phyloP scores from a whole-genome alignment of 1,284 basidiomycete species.

The Exobasidium cylindrosporum region DNA sequence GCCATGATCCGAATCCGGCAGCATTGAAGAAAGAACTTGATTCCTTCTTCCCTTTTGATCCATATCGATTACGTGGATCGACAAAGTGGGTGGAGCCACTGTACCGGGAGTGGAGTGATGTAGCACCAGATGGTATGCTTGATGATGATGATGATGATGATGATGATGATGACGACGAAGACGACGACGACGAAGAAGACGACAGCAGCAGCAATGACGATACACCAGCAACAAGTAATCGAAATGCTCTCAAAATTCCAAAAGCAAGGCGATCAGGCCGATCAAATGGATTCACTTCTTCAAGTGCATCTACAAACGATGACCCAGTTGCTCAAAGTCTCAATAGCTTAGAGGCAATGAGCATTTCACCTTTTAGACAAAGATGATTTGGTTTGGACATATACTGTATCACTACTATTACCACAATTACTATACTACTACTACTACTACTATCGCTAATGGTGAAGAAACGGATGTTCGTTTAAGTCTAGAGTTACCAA shows the following conservation, averaged over 20 bases:
- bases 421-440: too few species aligned
- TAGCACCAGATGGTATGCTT: conserved; percentile 48
- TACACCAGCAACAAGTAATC: background rate
- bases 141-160: conserved; percentile 40
- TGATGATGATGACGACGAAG: conserved; percentile 32
- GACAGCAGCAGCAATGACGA: background rate
- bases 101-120: conserved; percentile 62
- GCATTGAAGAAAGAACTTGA: conserved; percentile 63
- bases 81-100: conserved; percentile 59
- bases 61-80: conserved; percentile 75
- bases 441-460: too few species aligned
- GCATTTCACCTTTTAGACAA: background rate
- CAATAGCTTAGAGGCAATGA: conserved; percentile 3
- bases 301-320: conserved; percentile 1
- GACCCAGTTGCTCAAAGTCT: background rate
- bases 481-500: too few species aligned
- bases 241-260: background rate
- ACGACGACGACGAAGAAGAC: conserved; percentile 18
- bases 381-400: too few species aligned
- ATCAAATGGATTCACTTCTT: background rate
- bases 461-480: too few species aligned
- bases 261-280: background rate
- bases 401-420: too few species aligned
- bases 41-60: conserved; percentile 97
- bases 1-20: background rate